These are phyloP conservation scores for Primulina tabacum DNA, from an alignment of 257 asterid species.

Conservation along the genomic window DNA sequence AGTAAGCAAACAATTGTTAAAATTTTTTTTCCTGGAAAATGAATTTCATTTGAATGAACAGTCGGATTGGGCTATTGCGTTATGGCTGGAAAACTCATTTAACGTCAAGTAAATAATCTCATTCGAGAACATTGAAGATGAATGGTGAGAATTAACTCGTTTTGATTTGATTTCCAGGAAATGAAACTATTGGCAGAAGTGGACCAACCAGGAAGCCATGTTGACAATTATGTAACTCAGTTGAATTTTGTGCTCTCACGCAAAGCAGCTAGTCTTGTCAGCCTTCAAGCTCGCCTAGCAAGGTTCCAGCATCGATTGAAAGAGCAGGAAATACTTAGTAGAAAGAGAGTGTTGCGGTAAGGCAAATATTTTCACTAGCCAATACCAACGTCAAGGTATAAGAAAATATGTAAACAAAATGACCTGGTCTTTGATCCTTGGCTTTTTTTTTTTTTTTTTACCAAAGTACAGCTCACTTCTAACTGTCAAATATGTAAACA, in stretches of 20 bases:
- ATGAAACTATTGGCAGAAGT: slow-evolving; percentile 93
- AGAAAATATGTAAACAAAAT: too few relatives aligned
- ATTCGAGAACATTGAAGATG: not conserved
- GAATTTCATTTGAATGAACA: slow-evolving; percentile 6
- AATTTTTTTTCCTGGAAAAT: not conserved
- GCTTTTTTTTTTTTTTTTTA: not conserved
- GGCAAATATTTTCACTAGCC: slow-evolving; percentile 15
- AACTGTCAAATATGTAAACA: not conserved
- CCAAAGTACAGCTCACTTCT: not conserved
- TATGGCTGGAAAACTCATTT: not conserved
- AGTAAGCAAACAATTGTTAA: slow-evolving; percentile 37
- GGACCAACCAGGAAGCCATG: slow-evolving; percentile 92
- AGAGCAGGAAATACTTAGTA: slow-evolving; percentile 90
- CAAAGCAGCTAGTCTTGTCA: slow-evolving; percentile 87
- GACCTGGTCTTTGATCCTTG: not conserved
- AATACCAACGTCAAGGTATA: not conserved
- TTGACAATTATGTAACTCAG: slow-evolving; percentile 81
- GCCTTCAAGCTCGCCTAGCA: slow-evolving; percentile 97
- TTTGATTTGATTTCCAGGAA: slow-evolving; percentile 57
- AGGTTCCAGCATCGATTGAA: slow-evolving; percentile 93
- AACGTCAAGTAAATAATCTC: not conserved
- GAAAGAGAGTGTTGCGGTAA: slow-evolving; percentile 75
- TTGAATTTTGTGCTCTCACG: slow-evolving; percentile 85
- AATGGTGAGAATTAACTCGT: not conserved
- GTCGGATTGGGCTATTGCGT: slow-evolving; percentile 5